Percentiles rank a stretch among this genome's conserved stretches.
phyloP scores from a whole-genome alignment of 2,329 filamentous ascomycete species.

The Drechslerella dactyloides region DNA sequence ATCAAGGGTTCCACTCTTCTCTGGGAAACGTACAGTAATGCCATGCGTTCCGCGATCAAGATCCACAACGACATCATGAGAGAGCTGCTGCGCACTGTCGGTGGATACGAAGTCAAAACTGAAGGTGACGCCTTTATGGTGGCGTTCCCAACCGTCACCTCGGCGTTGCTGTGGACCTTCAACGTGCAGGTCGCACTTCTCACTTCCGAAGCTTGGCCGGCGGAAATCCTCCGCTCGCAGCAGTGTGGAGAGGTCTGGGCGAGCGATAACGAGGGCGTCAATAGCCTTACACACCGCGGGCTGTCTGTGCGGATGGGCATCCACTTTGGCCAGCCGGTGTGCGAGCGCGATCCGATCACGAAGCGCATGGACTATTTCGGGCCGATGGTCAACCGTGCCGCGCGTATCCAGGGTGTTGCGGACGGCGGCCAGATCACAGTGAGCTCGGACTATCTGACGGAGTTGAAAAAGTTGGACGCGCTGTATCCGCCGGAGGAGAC shows the following conservation, averaged over 20 bases:
- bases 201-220: slow-evolving; percentile 79
- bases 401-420: slow-evolving; percentile 89
- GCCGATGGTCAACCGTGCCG: slow-evolving; percentile 97
- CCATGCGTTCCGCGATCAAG: slow-evolving; percentile 96
- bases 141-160: slow-evolving; percentile 93
- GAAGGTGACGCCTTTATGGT: slow-evolving; percentile 99
- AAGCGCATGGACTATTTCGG: slow-evolving; percentile 99
- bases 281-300: slow-evolving; percentile 88
- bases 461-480: slow-evolving; percentile 68
- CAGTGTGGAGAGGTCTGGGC: slow-evolving; percentile 66
- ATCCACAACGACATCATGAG: slow-evolving; percentile 98
- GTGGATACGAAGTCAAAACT: slow-evolving; percentile 98
- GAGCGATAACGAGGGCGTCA: slow-evolving; percentile 81
- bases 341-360: slow-evolving; percentile 93
- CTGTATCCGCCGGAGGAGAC: slow-evolving; percentile 73
- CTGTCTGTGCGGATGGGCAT: slow-evolving; percentile 97
- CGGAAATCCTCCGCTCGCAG: slow-evolving; percentile 85
- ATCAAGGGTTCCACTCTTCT: slow-evolving; percentile 97
- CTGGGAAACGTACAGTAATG: slow-evolving; percentile 93
- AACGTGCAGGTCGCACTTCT: slow-evolving; percentile 87
- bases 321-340: slow-evolving; percentile 92
- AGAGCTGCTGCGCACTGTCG: slow-evolving; percentile 87
- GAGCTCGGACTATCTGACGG: slow-evolving; percentile 93
- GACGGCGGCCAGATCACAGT: slow-evolving; percentile 97
- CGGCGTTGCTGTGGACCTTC: slow-evolving; percentile 94